Conservation (phyloP, 768 basidiomycete species). For the Lactarius evosmus region DNA sequence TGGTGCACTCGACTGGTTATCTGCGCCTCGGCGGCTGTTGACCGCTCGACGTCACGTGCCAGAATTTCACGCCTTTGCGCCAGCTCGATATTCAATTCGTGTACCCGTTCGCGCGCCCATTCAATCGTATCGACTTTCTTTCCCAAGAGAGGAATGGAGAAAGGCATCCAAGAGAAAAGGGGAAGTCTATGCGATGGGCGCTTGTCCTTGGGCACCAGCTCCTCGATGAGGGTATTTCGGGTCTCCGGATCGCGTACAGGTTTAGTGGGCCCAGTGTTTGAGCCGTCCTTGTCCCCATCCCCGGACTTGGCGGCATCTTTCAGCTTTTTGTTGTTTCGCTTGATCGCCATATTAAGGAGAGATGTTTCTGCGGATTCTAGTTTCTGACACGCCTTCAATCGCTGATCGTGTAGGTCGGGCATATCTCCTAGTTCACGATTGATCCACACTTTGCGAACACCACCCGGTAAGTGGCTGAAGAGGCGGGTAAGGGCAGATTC, state of each 20-base stretch:
- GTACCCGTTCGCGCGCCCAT: constrained; percentile 79
- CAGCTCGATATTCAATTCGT: constrained; percentile 36
- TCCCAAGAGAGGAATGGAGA: constrained; percentile 65
- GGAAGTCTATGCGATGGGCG: constrained; percentile 78
- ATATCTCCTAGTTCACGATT: constrained; percentile 87
- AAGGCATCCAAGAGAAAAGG: constrained; percentile 47
- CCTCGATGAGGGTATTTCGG: constrained; percentile 32
- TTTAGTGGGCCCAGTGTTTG: not conserved
- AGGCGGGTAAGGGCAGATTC: constrained; percentile 61
- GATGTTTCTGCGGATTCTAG: constrained; percentile 85
- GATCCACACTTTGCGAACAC: constrained; percentile 88
- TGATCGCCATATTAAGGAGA: constrained; percentile 71
- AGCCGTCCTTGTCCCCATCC: constrained; percentile 20
- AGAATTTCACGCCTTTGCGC: constrained; percentile 32
- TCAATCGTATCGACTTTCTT: constrained; percentile 92
- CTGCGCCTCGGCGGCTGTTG: constrained; percentile 27
- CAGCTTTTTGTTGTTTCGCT: constrained; percentile 56
- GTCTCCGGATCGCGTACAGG: constrained; percentile 34
- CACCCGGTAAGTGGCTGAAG: constrained; percentile 85
- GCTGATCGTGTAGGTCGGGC: constrained; percentile 76
- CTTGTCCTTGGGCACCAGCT: constrained; percentile 62
- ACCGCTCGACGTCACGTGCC: constrained; percentile 33
- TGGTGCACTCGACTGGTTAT: constrained; percentile 26
- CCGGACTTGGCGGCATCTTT: constrained; percentile 45
- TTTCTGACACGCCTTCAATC: constrained; percentile 66